These are phyloP conservation scores for Lophium mytilinum DNA, from an alignment of 495 filamentous ascomycete genomes.

Conservation along the genomic window DNA sequence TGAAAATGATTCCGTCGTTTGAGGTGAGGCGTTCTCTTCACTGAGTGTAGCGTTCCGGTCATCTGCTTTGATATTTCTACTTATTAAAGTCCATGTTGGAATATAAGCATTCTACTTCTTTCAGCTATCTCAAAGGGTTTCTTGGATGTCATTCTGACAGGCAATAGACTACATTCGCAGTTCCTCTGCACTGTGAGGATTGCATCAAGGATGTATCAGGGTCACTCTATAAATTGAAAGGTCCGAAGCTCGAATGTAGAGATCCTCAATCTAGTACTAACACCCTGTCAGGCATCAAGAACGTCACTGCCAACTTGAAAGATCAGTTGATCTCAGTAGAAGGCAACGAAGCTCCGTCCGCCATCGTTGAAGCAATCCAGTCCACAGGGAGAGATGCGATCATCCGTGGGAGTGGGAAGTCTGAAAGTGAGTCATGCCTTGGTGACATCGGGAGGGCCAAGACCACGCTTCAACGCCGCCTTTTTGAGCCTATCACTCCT, in stretches of 20 bases:
- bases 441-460: too few relatives aligned
- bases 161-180: constrained; percentile 78
- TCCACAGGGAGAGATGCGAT: constrained; percentile 88
- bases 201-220: constrained; percentile 79
- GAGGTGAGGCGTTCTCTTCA: constrained; percentile 36
- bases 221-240: constrained; percentile 63
- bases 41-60: neutral
- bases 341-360: constrained; percentile 74
- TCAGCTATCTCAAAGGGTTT: too few relatives aligned
- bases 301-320: constrained; percentile 55
- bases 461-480: too few relatives aligned
- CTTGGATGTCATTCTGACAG: neutral
- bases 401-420: constrained; percentile 75
- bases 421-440: constrained; percentile 59
- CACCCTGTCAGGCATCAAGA: constrained; percentile 47
- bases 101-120: too few relatives aligned
- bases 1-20: constrained; percentile 51
- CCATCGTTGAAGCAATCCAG: constrained; percentile 83
- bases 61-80: constrained; percentile 8
- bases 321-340: constrained; percentile 61
- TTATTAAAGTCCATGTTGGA: neutral
- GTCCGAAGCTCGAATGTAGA: constrained; percentile 31
- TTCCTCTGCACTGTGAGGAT: constrained; percentile 81
- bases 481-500: too few relatives aligned
- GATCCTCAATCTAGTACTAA: neutral